Base-by-base conservation (phyloP, 2,329 filamentous ascomycete genomes). In the Periconia sp. region DNA sequence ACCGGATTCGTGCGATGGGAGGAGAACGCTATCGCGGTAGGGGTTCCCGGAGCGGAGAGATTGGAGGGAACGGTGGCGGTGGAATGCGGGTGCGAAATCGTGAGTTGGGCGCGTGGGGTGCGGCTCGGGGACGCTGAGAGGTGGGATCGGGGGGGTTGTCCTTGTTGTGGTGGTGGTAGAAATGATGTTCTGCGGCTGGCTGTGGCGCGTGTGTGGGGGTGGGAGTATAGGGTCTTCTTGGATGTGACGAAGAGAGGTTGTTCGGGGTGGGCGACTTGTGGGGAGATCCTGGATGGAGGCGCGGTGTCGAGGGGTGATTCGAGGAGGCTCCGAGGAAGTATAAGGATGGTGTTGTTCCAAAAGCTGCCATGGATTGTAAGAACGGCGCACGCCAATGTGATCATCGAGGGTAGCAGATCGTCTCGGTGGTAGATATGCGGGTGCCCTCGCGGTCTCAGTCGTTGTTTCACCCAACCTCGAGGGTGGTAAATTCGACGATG, bases 321-420 rank as follows among this genome's bases (percentile, higher is more conserved):
- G 3, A 5, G 23, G 23, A 8, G 23, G 33, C 6, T 37, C 6
- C 3, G 33, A 37, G 45, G 45, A 47, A 47, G 6, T 17, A 9
- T 19, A 13, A 3, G 9, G 8, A 30, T 41, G 31, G 30, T 23
- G 33, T 33, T 30, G 17, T 30, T 5, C 35, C 45, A 11, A 41
- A 40, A 2, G 45, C 15, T 37, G 30, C 33, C 14, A 31, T 2
- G 43, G 43, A 15, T 45, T 30, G 19, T 3, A 17, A 9, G 43
- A 45, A 31, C 23, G 23, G 23, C 23, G 23, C 23, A 18, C 17
- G 14, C 18, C 14, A 27, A 45, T 14, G 31, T 51, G 45, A 27
- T 23, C 45, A 18, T 54, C 52, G 19, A 50, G 45, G 6, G 52
- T 54, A 2, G 35, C 48, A 7, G 52, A 54, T n/a, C 52, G 52